Percentiles rank a stretch among this genome's conserved stretches.
phyloP scores from a whole-genome alignment of 345 rosid species.

The Cardamine resedifolia region DNA sequence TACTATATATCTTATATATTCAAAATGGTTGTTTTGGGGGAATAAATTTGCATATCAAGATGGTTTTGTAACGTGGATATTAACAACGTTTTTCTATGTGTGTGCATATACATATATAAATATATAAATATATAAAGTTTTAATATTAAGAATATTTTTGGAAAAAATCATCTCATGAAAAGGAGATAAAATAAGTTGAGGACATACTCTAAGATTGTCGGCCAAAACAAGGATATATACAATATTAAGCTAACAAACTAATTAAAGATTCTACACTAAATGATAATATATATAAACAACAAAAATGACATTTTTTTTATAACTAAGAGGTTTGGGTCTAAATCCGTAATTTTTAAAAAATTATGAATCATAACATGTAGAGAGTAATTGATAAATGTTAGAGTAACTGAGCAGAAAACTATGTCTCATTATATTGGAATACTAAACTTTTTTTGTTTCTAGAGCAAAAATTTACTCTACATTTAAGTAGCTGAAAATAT shows the following conservation, averaged over 20 bases:
- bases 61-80: neutral
- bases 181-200: neutral
- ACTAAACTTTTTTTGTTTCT: no score
- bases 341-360: no score
- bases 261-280: neutral
- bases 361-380: no score
- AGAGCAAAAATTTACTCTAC: no score
- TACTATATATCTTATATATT: neutral
- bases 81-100: neutral
- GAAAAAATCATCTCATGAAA: neutral
- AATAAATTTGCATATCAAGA: no score
- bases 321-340: no score
- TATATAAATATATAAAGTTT: neutral
- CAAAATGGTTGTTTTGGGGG: neutral
- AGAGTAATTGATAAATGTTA: no score
- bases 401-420: no score
- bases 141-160: neutral
- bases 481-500: no score
- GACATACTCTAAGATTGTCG: neutral
- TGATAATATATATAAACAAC: neutral
- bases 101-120: neutral
- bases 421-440: no score
- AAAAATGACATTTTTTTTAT: neutral
- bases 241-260: neutral
- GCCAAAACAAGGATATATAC: neutral